These are phyloP conservation scores for Colletotrichum falcatum DNA, from an alignment of 2,329 filamentous ascomycete species.

Conservation along the genomic window DNA sequence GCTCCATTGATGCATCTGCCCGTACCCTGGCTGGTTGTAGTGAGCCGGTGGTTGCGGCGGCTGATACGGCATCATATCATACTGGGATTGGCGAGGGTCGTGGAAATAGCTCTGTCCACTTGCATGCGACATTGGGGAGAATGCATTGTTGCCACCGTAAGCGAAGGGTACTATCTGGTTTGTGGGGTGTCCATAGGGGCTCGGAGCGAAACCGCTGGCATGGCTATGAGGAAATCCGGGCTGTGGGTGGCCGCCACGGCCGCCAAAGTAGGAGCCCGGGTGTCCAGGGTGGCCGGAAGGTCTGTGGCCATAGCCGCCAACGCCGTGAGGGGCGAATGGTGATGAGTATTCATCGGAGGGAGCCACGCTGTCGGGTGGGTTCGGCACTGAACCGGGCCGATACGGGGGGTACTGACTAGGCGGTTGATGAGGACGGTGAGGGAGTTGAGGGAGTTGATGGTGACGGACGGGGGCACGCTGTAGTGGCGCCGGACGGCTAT, in stretches of 20 bases:
- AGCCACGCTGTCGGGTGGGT: slow-evolving; percentile 72
- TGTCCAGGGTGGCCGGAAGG: slow-evolving; percentile 40
- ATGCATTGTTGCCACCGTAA: slow-evolving; percentile 56
- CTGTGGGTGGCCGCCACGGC: slow-evolving; percentile 45
- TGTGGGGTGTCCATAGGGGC: slow-evolving; percentile 49
- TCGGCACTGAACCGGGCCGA: slow-evolving; percentile 59
- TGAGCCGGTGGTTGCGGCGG: slow-evolving; percentile 48
- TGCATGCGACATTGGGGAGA: slow-evolving; percentile 55
- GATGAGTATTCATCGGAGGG: slow-evolving; percentile 68
- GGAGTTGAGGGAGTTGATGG: neutral
- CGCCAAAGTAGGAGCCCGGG: slow-evolving; percentile 48
- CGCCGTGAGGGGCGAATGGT: slow-evolving; percentile 52
- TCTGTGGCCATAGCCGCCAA: slow-evolving; percentile 33
- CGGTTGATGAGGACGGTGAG: slow-evolving; percentile 40
- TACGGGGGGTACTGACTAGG: slow-evolving; percentile 48
- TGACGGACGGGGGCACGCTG: slow-evolving; percentile 14
- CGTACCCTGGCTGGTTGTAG: slow-evolving; percentile 47
- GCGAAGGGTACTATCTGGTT: slow-evolving; percentile 62
- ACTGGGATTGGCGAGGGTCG: slow-evolving; percentile 53
- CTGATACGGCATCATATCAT: slow-evolving; percentile 65
- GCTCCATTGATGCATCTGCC: slow-evolving; percentile 52
- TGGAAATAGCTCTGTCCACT: slow-evolving; percentile 57
- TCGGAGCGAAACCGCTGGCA: slow-evolving; percentile 56
- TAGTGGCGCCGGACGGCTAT: slow-evolving; percentile 8
- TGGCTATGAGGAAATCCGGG: slow-evolving; percentile 61